These are phyloP conservation scores for Irpex lacteus DNA, from an alignment of 1,284 basidiomycete genomes.

Conservation along the genomic window DNA sequence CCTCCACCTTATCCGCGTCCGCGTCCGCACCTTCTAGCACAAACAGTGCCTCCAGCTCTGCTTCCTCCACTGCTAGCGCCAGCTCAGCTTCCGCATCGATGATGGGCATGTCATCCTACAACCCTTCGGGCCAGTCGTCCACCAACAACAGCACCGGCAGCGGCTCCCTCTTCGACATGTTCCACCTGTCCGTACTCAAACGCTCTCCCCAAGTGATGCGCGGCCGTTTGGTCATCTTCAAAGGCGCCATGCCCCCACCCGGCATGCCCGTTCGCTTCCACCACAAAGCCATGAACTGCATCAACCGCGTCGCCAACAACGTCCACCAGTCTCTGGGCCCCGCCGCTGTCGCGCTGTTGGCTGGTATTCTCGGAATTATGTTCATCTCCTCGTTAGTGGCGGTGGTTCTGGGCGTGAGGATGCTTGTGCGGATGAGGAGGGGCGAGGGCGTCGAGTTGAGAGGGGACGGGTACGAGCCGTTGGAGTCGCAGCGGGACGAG, in stretches of 20 bases:
- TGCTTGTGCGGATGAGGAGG: conserved; percentile 1
- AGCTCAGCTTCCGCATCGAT: not conserved
- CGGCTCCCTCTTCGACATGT: not conserved
- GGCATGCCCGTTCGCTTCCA: conserved; percentile 5
- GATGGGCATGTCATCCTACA: not conserved
- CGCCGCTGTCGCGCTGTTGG: conserved; percentile 13
- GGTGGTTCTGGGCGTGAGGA: conserved; percentile 8
- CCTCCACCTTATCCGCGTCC: not conserved
- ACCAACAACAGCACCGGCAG: not conserved
- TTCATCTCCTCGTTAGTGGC: conserved; percentile 3
- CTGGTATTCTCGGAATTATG: conserved; percentile 8
- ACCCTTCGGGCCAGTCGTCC: not conserved
- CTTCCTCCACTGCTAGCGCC: not conserved
- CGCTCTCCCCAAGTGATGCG: not conserved
- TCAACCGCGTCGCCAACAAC: conserved; percentile 5
- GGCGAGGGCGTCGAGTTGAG: not conserved
- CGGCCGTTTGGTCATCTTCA: not conserved
- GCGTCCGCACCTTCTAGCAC: not conserved
- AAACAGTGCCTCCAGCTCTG: not conserved
- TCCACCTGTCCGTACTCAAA: not conserved
- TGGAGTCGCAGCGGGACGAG: not conserved
- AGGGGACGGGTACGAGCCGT: conserved; percentile 11
- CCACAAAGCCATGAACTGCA: conserved; percentile 8
- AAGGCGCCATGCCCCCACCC: not conserved
- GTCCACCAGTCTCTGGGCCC: conserved; percentile 8